phyloP scores from a whole-genome alignment of 495 filamentous ascomycete species.

The Aspergillus kassunensis region DNA sequence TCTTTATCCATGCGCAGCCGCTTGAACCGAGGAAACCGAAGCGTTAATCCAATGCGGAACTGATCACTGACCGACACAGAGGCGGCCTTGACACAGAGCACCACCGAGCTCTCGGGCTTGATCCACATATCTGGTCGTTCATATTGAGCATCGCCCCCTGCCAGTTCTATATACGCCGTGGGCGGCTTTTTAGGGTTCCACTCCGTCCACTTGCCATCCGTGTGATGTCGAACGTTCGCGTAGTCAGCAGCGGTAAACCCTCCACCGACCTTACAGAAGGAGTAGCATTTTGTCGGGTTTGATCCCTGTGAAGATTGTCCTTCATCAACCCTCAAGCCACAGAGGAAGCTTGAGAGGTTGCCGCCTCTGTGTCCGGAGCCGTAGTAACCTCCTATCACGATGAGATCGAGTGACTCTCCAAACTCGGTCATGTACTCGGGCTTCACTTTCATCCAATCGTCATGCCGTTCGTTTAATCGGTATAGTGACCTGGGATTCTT shows the following conservation, averaged over 20 bases:
- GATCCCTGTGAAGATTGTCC: slow-evolving; percentile 47
- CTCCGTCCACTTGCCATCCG: slow-evolving; percentile 84
- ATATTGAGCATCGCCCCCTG: slow-evolving; percentile 65
- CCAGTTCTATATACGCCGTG: slow-evolving; percentile 74
- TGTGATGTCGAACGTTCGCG: slow-evolving; percentile 71
- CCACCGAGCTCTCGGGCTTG: slow-evolving; percentile 78
- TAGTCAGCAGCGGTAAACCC: slow-evolving; percentile 87
- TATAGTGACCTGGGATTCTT: slow-evolving; percentile 91
- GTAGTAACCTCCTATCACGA: slow-evolving; percentile 91
- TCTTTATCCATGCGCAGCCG: slow-evolving; percentile 72
- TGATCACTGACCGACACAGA: slow-evolving; percentile 67
- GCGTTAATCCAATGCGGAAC: slow-evolving; percentile 72
- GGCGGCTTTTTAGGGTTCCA: slow-evolving; percentile 83
- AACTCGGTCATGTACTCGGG: slow-evolving; percentile 98
- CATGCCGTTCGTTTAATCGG: slow-evolving; percentile 83
- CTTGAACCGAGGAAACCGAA: slow-evolving; percentile 92
- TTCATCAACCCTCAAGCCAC: slow-evolving; percentile 75
- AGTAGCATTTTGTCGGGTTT: slow-evolving; percentile 72
- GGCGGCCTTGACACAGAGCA: slow-evolving; percentile 88
- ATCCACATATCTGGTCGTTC: slow-evolving; percentile 95
- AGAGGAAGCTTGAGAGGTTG: slow-evolving; percentile 77
- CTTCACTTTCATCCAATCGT: slow-evolving; percentile 99
- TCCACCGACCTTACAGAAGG: slow-evolving; percentile 94
- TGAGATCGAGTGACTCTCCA: slow-evolving; percentile 85
- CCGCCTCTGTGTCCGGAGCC: slow-evolving; percentile 84